Base-by-base conservation (phyloP, 768 basidiomycete species). In the Termitomyces sp. region DNA sequence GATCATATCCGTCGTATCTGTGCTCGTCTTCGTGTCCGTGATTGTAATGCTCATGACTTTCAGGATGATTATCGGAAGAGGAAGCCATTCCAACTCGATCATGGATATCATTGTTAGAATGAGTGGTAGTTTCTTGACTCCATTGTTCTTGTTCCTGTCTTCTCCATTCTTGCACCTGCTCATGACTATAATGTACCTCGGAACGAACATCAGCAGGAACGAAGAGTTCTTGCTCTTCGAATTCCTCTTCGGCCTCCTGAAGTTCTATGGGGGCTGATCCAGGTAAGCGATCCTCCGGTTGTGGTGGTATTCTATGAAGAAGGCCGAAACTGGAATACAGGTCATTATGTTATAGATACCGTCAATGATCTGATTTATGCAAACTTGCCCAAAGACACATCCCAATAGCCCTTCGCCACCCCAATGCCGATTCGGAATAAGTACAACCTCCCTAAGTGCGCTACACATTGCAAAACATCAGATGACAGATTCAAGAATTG, bases 361-460 rank as follows among this genome's bases (percentile, higher is more conserved):
- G 36, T 48, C 60, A 24, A 52, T 43, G 33, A 40, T 54, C 49
- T 43, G 54, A 30, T 45, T 53, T 28, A 32, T 16, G 43, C 33
- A 40, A 41, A 38, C 58, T 24, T 69, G 96, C 88, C 96, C 96
- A 47, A 98, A 97, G 30, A 98, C 89, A 65, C 95, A 98, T 43
- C 96, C 96, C 13, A 98, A 77, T 28, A 98, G 78, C 0, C 96
- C 95, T 68, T 95, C 95, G 6, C 96, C 96, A 46, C 96, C 96
- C 95, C 96, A 98, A 63, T 96, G 92, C 49, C 94, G 81, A 71
- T 98, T 98, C 10, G 97, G 96, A 52, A 98, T 92, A 22, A 98
- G 73, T 33, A 98, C 92, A 16, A 96, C 94, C 68, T 98, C 94
- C 62, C 94, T 80, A 48, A 96, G 80, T 43, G 93, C 90, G 70